A percentile compares a stretch with the other conserved stretches of the same genome.
Evolutionary conservation across 345 rosid species (phyloP).

Genomic region (Lepidium sativum): DNA sequence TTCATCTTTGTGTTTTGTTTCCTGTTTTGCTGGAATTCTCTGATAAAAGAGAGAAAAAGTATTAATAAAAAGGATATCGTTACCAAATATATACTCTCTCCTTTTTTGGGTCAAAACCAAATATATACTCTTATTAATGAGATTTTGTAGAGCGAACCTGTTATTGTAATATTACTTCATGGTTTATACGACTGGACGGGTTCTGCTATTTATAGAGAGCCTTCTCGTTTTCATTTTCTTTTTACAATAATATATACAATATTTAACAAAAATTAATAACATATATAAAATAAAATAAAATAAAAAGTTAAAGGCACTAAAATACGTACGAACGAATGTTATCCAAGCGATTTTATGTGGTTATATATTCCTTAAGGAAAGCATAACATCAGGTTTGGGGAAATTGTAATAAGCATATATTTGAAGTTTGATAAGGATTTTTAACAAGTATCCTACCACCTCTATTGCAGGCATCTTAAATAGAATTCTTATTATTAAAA

Average conservation of each 20-base stretch:
- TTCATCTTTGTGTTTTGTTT: neutral
- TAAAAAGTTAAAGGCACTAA: neutral
- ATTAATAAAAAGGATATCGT: neutral
- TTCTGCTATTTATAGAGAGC: constrained; percentile 17
- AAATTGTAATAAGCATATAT: neutral
- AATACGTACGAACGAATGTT: neutral
- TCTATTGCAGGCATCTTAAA: too few relatives aligned
- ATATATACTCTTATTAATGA: neutral
- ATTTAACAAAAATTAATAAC: neutral
- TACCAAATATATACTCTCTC: too few relatives aligned
- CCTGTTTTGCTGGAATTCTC: constrained; percentile 6
- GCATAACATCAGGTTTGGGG: neutral
- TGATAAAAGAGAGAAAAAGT: neutral
- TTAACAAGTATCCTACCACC: too few relatives aligned
- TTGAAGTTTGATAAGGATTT: neutral
- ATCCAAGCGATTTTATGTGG: constrained; percentile 12
- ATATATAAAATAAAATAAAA: neutral
- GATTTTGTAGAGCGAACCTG: too few relatives aligned
- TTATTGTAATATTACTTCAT: neutral
- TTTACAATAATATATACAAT: too few relatives aligned
- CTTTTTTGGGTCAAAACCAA: too few relatives aligned
- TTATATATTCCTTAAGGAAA: neutral
- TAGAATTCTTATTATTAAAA: too few relatives aligned
- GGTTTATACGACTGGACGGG: constrained; percentile 3
- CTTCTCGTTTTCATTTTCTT: neutral